These are phyloP conservation scores for Mikania micrantha DNA, from an alignment of 129 eudicot species.

Conservation along the genomic window DNA sequence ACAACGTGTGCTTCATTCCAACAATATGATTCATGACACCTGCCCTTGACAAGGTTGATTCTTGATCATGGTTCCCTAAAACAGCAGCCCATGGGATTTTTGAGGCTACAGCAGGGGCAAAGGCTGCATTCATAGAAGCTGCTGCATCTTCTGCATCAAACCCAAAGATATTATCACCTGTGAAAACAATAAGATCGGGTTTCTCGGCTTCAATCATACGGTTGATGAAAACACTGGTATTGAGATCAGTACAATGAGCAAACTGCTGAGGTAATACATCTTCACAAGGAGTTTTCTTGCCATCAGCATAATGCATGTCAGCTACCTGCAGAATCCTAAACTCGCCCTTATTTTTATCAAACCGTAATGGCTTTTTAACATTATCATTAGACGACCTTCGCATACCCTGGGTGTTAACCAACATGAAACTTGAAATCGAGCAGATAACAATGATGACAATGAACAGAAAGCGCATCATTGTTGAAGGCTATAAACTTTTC, in stretches of 20 bases:
- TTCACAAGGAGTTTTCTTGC: conserved; percentile 48
- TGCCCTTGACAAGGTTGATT: conserved; percentile 62
- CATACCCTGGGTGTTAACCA: background rate
- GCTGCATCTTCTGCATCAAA: conserved; percentile 51
- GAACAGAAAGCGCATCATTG: background rate
- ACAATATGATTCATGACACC: conserved; percentile 65
- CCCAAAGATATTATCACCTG: conserved; percentile 81
- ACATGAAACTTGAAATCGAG: background rate
- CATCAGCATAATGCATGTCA: conserved; percentile 84
- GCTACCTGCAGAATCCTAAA: conserved; percentile 80
- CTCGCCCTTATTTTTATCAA: conserved; percentile 44
- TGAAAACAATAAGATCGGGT: conserved; percentile 75
- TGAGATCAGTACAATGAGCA: conserved; percentile 63
- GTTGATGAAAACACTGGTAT: conserved; percentile 53
- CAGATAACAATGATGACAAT: background rate
- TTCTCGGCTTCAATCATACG: conserved; percentile 61
- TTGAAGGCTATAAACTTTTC: background rate
- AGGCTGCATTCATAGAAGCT: conserved; percentile 64
- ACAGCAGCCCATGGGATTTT: conserved; percentile 90
- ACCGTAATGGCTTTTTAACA: conserved; percentile 29
- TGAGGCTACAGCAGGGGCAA: conserved; percentile 63
- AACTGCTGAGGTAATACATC: conserved; percentile 57
- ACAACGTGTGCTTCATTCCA: conserved; percentile 59
- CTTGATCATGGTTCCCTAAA: conserved; percentile 89
- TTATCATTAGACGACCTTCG: background rate